Base-by-base conservation (phyloP, 805 yeast genomes). In the Candida oleophila region DNA sequence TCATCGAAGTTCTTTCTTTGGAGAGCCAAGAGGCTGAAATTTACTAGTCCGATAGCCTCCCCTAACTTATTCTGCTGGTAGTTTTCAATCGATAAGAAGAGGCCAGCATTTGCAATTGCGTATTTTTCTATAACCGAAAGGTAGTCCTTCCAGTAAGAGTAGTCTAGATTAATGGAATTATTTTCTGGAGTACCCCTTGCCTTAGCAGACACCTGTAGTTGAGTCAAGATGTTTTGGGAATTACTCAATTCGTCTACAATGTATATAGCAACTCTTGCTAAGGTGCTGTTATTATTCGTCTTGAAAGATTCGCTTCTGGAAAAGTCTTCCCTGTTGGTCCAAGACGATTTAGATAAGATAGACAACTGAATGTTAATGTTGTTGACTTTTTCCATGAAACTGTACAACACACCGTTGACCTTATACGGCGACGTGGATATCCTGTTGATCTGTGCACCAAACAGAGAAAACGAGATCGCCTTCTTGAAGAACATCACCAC, bases 11-110 rank as follows among this genome's bases (percentile, higher is more conserved):
- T 54, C 49, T 68, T 70, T 44, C 68, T 66, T 48, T 73, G 77
- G 20, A 73, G 56, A 22, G 59, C 55, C 9, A 72, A 49, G 11
- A 73, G 55, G 19, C 73, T 50, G 39, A 60, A 62, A 47, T 74
- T 70, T 2, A 76, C 53, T 28, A 74, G 61, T 1, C 80, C 82
- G 35, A 77, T 63, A 3, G 77, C 71, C n/a, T 64, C 64, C 5
- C 82, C 82, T 16, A 76, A 44, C 34, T 70, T 65, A 44, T 66
- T 63, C 41, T 74, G 66, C 48, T 75, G 76, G 54, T 76, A 76
- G 44, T 62, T 56, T 41, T 76, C 80, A 34, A 76, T 64, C 0
- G 79, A 62, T 19, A 75, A 59, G 42, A 76, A 70, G n/a, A 69
- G 49, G 0, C 77, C 78, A 16, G 75, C 68, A 48, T 74, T 73